phyloP scores from a whole-genome alignment of 2,329 filamentous ascomycete genomes.

The Aspergillus japonicus region DNA sequence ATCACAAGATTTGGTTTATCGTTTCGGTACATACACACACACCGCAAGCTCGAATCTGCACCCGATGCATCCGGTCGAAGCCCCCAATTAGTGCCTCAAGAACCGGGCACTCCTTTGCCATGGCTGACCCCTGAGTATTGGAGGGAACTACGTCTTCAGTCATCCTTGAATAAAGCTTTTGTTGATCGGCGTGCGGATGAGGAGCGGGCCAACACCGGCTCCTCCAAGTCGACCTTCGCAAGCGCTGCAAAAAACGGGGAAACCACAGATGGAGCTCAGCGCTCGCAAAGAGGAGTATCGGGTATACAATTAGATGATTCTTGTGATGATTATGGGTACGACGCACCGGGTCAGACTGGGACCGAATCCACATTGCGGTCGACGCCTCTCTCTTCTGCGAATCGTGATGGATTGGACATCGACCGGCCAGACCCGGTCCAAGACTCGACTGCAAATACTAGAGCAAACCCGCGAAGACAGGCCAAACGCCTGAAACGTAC shows the following conservation, averaged over 20 bases:
- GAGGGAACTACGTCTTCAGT: conserved; percentile 15
- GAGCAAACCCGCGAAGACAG: conserved; percentile 8
- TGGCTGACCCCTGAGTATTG: conserved; percentile 10
- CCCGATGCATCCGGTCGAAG: neutral
- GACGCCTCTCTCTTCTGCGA: neutral
- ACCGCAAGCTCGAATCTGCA: neutral
- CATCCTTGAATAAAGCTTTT: conserved; percentile 16
- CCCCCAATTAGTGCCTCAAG: neutral
- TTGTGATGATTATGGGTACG: neutral
- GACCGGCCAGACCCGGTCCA: neutral
- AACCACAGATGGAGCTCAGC: neutral
- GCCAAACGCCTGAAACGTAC: neutral
- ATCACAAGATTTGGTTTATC: neutral
- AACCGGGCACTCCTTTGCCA: neutral
- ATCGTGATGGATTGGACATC: too few relatives aligned
- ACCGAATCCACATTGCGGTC: neutral
- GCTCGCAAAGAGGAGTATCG: too few relatives aligned
- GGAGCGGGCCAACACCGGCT: neutral
- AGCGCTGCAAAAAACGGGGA: neutral
- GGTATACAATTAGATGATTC: neutral
- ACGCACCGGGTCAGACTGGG: neutral
- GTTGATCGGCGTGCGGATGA: neutral
- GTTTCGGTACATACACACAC: neutral
- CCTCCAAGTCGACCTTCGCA: neutral
- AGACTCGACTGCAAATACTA: too few relatives aligned